Base-by-base conservation (phyloP, 352 stramenopile genomes). In the Globisporangium lucens region DNA sequence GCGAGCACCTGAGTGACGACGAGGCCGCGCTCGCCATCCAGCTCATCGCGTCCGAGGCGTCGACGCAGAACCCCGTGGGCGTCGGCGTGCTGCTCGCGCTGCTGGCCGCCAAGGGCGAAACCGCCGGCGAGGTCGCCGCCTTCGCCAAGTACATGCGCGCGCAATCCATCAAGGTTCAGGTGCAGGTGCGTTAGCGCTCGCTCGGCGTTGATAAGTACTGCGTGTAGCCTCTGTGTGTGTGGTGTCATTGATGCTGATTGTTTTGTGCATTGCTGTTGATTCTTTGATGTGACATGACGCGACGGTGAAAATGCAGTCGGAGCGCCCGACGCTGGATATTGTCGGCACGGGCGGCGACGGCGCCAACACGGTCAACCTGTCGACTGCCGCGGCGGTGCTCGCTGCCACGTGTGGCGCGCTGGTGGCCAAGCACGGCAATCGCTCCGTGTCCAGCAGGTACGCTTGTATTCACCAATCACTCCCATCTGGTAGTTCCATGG, bases 341-440 rank as follows among this genome's bases (percentile, higher is more conserved):
- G 97, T 99, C 20, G 98, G 98, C 56, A 99, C 98, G 3, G 98
- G 98, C 58, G 98, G 98, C 58, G 98, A 99, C 73, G 97, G 97
- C 58, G 97, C 97, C 38, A 91, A 99, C 76, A 99, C 98, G 0
- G 98, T 99, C 69, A 99, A 99, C 74, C 90, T 99, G 65, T 98
- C 89, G 52, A 99, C 98, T 0, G 95, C 96, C 0, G 92, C 91
- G 5, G 92, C 97, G 1, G 92, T 99, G 12, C 70, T 99, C 17
- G 93, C 95, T 2, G 97, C 98, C 1, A 95, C 97, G 0, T 98
- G 90, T 68, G 98, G 98, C 20, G 87, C 87, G 4, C 68, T 90
- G 13, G 97, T 99, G 2, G 96, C 96, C 69, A 99, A 99, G 83
- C 96, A 98, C 53, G 98, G 98, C 52, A 99, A 98, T 78, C 87